A percentile compares a stretch with the other conserved stretches of the same genome.
Conservation (phyloP, 768 basidiomycete species). For the Suillus spraguei region DNA sequence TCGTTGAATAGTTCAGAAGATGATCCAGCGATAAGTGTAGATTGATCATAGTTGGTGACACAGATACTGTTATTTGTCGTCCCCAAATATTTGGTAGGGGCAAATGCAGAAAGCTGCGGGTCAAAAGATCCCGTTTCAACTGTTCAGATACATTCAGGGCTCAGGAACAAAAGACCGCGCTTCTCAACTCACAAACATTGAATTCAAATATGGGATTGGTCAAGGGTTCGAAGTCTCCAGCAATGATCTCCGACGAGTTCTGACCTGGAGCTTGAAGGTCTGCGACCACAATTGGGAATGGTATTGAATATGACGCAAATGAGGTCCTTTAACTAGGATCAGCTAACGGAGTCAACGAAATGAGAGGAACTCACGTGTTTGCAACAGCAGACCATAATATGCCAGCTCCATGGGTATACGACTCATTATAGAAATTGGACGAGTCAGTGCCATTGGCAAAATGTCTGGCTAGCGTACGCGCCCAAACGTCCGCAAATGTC, state of each 20-base stretch:
- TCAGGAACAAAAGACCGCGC: background rate
- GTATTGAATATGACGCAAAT: conserved; percentile 36
- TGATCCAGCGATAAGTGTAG: conserved; percentile 39
- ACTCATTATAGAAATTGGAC: conserved; percentile 32
- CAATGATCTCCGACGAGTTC: conserved; percentile 23
- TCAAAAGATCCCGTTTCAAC: conserved; percentile 47
- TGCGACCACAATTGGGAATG: conserved; percentile 42
- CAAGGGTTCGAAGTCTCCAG: conserved; percentile 30
- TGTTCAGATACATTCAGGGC: conserved; percentile 14
- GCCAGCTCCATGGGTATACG: conserved; percentile 36
- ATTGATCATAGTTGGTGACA: conserved; percentile 39
- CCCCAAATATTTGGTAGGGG: conserved; percentile 47
- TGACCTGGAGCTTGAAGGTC: conserved; percentile 28
- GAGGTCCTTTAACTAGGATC: conserved; percentile 24
- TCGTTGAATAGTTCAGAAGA: conserved; percentile 40
- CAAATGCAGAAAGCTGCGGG: conserved; percentile 46
- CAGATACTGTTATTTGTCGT: conserved; percentile 35
- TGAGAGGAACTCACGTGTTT: conserved; percentile 30
- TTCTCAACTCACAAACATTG: conserved; percentile 32
- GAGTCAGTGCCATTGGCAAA: conserved; percentile 40
- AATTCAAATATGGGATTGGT: conserved; percentile 39
- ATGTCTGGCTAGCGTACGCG: conserved; percentile 35
- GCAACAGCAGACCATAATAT: conserved; percentile 36
- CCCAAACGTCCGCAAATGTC: conserved; percentile 34
- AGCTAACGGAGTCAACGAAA: conserved; percentile 6